Evolutionary conservation across 75 land plant genomes (phyloP), one percentile per base, ranked within the genome.

Genomic region (Isoetes taiwanensis): DNA sequence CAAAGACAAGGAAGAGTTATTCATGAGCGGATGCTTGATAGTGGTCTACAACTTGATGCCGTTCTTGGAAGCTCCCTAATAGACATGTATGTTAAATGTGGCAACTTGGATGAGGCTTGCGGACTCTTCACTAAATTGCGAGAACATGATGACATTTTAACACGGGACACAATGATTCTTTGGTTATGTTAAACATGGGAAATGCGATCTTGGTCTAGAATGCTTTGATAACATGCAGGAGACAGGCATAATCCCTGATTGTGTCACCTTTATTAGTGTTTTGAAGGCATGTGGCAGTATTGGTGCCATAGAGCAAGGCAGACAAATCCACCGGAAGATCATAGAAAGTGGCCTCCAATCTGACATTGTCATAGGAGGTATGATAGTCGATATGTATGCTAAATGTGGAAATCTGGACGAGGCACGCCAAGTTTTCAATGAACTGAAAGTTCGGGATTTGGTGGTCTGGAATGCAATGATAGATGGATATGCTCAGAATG

Each of bases 401-500:
- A 80, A 67, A 59, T 64, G 68, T 40, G 59, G 71, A 6, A 54
- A 28, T 27, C 35, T 84, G 56, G 59, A 75, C 0, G 62, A 60
- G 38, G 76, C 73, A 0, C 2, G 70, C 19, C 72, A 75, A 31
- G 71, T 69, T 32, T 84, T 84, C 33, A n/a, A 41, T 32, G 64
- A 59, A 30, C 74, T 77, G 30, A 64, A 30, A 5, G 70, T 70
- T 5, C 78, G 70, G 64, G 69, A 78, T 72, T 73, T 78, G 31
- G 72, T 80, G 34, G 74, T 83, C 32, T 84, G 88, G 88, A 84
- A 80, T n/a, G 24, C 76, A 0, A 55, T 70, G 35, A 64, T 84
- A 26, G 64, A 70, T 34, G 78, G 76, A 20, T 75, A 74, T 58
- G 64, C 57, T 6, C 76, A 78, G 27, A 63, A 77, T 61, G 71